Base-by-base conservation (phyloP, 192 early-diverging fungal genomes). In the Cetraspora pellucida region DNA sequence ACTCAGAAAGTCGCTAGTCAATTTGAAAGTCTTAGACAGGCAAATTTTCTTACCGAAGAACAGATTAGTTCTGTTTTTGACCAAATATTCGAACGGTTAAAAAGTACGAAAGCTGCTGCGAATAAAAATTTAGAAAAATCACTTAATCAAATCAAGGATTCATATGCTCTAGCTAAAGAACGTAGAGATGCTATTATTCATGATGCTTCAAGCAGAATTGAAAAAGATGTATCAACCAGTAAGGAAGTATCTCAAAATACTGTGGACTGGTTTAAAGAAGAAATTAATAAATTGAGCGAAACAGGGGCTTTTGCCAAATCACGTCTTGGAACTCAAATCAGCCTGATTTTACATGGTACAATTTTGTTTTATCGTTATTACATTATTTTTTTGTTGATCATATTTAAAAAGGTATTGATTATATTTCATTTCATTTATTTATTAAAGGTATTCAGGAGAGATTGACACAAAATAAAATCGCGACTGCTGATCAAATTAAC, bases 231-330 rank as follows among this genome's bases (percentile, higher is more conserved):
- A 2, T 0, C 46, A 46, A 75, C 61, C 23, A 0, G 43, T 8
- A 27, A 60, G 10, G 10, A 64, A 49, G 1, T 75, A 11, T 64
- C 74, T 25, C 27, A 52, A 30, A 60, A 75, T 10, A 75, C 74
- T 19, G 4, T 75, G 14, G 21, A 75, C 28, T 75, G 74, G 74
- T 64, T 75, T 55, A 60, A 75, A 9, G 74, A 75, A 17, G 14
- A 64, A 50, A 50, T 65, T 31, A 28, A 64, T 21, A 37, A 75
- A 28, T 23, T 75, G 60, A 47, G 44, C 19, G 54, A 64, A n/a
- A 9, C 59, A 1, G 45, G 17, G 10, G 60, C 28, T 9, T 74
- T 74, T 46, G 55, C 72, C 28, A 60, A 57, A 13, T 27, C 72
- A 45, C 27, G 72, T 59, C 28, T 44, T 28, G 31, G 59, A 74